Evolutionary conservation across 352 stramenopile genomes (phyloP).

Genomic region (Hyaloperonospora arabidopsidis): DNA sequence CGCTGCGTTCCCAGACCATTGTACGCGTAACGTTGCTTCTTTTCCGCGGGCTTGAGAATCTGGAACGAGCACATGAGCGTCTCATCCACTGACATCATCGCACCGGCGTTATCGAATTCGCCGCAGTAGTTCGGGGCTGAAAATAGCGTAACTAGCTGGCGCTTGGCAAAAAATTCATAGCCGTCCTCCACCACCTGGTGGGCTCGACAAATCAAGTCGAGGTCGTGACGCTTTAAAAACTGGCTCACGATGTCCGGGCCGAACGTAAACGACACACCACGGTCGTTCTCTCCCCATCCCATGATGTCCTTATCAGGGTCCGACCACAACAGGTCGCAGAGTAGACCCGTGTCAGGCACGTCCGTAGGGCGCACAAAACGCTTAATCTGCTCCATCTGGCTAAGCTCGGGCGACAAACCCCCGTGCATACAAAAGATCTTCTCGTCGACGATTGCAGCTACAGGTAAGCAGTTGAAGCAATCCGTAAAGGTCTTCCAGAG

Average conservation of each 20-base stretch:
- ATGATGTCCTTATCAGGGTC: conserved; percentile 84
- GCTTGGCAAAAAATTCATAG: conserved; percentile 99
- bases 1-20: conserved; percentile 53
- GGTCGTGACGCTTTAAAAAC: conserved; percentile 95
- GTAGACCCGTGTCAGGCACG: conserved; percentile 77
- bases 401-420: conserved; percentile 89
- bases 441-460: conserved; percentile 93
- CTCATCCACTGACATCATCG: conserved; percentile 78
- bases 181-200: conserved; percentile 99
- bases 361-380: conserved; percentile 81
- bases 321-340: conserved; percentile 87
- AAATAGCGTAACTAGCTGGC: conserved; percentile 99
- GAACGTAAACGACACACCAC: conserved; percentile 98
- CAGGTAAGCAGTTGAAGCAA: conserved; percentile 98
- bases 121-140: conserved; percentile 99
- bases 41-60: conserved; percentile 75
- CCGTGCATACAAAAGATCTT: conserved; percentile 99
- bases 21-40: conserved; percentile 76
- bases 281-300: conserved; percentile 95
- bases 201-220: conserved; percentile 96
- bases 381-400: conserved; percentile 96
- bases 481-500: conserved; percentile 95
- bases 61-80: conserved; percentile 82
- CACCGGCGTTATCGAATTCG: conserved; percentile 99
- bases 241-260: conserved; percentile 95